Evolutionary conservation across 2,329 filamentous ascomycete genomes (phyloP).

Genomic region (Elsinoe ampelina): DNA sequence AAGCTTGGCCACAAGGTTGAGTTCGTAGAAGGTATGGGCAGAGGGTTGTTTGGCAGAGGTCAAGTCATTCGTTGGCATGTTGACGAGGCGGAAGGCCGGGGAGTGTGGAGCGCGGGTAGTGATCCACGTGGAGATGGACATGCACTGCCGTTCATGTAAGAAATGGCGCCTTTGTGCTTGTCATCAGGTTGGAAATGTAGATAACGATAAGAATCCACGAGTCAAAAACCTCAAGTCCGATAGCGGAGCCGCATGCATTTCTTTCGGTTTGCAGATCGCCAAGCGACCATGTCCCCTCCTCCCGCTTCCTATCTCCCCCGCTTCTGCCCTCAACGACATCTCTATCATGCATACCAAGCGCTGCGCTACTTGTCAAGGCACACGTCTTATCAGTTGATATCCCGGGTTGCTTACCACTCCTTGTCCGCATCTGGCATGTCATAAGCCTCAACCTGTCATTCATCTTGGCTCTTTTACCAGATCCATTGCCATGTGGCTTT

Average conservation of each 20-base stretch:
- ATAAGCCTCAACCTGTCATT: not conserved
- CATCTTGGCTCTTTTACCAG: conserved; percentile 6
- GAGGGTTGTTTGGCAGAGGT: conserved; percentile 71
- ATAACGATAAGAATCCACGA: not conserved
- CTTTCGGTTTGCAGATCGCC: not conserved
- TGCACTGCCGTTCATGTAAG: conserved; percentile 40
- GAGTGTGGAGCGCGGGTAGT: conserved; percentile 80
- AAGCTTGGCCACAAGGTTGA: conserved; percentile 64
- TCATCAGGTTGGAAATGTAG: not conserved
- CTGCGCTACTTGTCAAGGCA: not conserved
- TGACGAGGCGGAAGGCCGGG: conserved; percentile 54
- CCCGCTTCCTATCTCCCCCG: not conserved
- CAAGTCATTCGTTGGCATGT: conserved; percentile 74
- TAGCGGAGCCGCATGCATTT: not conserved
- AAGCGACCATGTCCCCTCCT: not conserved
- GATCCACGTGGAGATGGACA: conserved; percentile 78
- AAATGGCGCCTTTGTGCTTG: no score
- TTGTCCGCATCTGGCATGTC: conserved; percentile 4
- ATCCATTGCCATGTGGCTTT: conserved; percentile 9
- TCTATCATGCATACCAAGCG: not conserved
- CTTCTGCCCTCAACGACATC: not conserved
- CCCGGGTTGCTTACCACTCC: not conserved
- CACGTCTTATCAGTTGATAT: not conserved
- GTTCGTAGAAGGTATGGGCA: conserved; percentile 55
- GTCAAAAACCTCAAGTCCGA: not conserved